Evolutionary conservation across 2,329 filamentous ascomycete genomes (phyloP), one percentile per base, ranked within the genome.

Genomic region (Calonectria honghensis): DNA sequence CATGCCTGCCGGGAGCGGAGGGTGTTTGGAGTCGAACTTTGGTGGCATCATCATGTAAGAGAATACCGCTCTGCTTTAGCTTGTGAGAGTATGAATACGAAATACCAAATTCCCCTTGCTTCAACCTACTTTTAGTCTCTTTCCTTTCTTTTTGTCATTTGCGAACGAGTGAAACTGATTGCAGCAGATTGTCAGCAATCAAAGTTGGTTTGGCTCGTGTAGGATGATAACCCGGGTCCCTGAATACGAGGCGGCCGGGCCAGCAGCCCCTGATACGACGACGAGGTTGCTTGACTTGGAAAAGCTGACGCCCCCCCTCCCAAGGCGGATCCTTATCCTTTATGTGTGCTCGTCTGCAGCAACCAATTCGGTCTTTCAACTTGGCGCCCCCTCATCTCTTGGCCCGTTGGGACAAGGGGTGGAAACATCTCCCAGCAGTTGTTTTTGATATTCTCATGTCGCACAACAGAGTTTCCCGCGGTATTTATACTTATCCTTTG

Each of bases 1-100:
- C 45, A 67, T 68, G 45, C 48, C 37, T 41, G 39, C n/a, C 16
- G 13, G 18, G 31, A 31, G 50, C 24, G 24, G 24, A 37, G 29
- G 61, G 61, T 65, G 61, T 65, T 65, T 18, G 61, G 61, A 65
- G 61, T 65, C 31, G 61, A 65, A 20, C 27, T 32, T 65, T 41
- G 24, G 24, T 50, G 37, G 61, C 61, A 65, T 65, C 61, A 65
- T 65, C 61, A 65, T 65, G 61, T 50, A 65, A 65, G 51, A 67
- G 45, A 45, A 57, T 57, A 14, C 50, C 50, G 51, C 65, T 37
- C 13, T 39, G 65, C 54, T 45, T 52, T 9, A 27, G 11, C 51
- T n/a, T 35, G 48, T 54, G 50, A 68, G 65, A 68, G 51, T 57
- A 59, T 61, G 67, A 50, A 50, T 61, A 50, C 48, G 41, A 45